Evolutionary conservation across 2,329 filamentous ascomycete species (phyloP).

Genomic region (Thielaviopsis punctulata): DNA sequence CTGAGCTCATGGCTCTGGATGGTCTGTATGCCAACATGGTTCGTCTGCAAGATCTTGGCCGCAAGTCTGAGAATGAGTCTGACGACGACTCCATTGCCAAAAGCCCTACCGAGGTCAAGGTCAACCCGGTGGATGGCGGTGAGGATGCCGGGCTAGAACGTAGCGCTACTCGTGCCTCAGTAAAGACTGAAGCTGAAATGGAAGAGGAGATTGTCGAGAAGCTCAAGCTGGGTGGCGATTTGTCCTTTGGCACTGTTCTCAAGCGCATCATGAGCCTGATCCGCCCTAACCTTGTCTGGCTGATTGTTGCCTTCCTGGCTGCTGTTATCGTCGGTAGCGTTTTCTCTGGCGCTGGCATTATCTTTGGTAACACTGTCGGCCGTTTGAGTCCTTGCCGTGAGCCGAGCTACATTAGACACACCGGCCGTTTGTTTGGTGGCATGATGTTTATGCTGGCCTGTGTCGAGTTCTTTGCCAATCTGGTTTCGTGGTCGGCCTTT

Average conservation of each 20-base stretch:
- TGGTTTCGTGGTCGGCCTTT: constrained; percentile 36
- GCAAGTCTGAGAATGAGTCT: constrained; percentile 14
- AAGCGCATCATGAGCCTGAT: constrained; percentile 22
- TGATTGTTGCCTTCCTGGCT: constrained; percentile 25
- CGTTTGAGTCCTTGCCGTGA: constrained; percentile 30
- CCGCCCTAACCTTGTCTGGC: constrained; percentile 23
- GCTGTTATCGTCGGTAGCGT: constrained; percentile 38
- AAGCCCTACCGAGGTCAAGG: constrained; percentile 20
- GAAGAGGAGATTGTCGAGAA: constrained; percentile 19
- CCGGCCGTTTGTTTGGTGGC: constrained; percentile 32
- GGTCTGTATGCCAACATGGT: constrained; percentile 37
- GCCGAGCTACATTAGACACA: constrained; percentile 20
- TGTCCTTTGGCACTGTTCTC: constrained; percentile 24
- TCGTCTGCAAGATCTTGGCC: constrained; percentile 21
- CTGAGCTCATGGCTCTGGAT: constrained; percentile 35
- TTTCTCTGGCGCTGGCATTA: constrained; percentile 36
- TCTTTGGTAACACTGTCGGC: constrained; percentile 26
- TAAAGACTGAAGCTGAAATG: constrained; percentile 17
- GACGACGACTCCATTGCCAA: constrained; percentile 18
- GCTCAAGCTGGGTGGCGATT: constrained; percentile 23
- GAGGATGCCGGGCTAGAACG: constrained; percentile 19
- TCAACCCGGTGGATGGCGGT: constrained; percentile 17
- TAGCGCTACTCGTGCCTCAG: constrained; percentile 24
- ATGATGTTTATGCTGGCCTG: constrained; percentile 38
- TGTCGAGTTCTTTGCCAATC: constrained; percentile 33